These are phyloP conservation scores for Claviceps quebecensis DNA, from an alignment of 2,329 filamentous ascomycete genomes.

Conservation along the genomic window DNA sequence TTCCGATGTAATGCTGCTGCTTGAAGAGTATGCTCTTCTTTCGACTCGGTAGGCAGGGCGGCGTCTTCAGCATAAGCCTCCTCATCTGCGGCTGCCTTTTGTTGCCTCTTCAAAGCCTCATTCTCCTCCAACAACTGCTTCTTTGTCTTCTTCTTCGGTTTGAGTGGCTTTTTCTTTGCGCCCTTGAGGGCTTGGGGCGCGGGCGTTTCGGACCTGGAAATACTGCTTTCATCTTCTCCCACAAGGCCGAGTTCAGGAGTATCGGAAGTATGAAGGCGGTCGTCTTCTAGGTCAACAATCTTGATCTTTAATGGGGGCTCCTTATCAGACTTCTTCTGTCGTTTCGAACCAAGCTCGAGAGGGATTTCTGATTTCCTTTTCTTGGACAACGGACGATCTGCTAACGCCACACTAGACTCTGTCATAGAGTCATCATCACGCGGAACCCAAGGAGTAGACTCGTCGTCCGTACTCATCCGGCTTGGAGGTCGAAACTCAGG, in stretches of 20 bases:
- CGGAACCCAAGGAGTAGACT: conserved; percentile 29
- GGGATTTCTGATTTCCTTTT: conserved; percentile 62
- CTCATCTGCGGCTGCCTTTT: conserved; percentile 29
- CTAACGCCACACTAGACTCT: conserved; percentile 54
- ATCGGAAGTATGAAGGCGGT: conserved; percentile 32
- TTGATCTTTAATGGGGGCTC: conserved; percentile 55
- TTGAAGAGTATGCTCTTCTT: conserved; percentile 9
- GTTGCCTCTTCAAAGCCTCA: conserved; percentile 43
- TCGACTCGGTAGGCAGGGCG: conserved; percentile 18
- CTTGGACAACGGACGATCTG: conserved; percentile 39
- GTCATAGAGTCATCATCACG: conserved; percentile 55
- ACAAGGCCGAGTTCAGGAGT: conserved; percentile 35
- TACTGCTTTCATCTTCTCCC: conserved; percentile 26
- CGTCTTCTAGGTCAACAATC: conserved; percentile 37
- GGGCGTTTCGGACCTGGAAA: conserved; percentile 34
- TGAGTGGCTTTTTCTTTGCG: conserved; percentile 42
- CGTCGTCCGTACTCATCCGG: conserved; percentile 52
- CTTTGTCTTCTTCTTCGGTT: conserved; percentile 63
- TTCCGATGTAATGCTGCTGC: conserved; percentile 34
- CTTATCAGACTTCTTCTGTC: conserved; percentile 68
- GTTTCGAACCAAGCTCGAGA: conserved; percentile 58
- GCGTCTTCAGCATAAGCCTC: conserved; percentile 27
- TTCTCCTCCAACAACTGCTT: conserved; percentile 60
- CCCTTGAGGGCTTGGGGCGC: conserved; percentile 26
- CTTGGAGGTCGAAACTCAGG: conserved; percentile 70